Evolutionary conservation across 768 basidiomycete species (phyloP).

Genomic region (Tricholoma flavovirens): DNA sequence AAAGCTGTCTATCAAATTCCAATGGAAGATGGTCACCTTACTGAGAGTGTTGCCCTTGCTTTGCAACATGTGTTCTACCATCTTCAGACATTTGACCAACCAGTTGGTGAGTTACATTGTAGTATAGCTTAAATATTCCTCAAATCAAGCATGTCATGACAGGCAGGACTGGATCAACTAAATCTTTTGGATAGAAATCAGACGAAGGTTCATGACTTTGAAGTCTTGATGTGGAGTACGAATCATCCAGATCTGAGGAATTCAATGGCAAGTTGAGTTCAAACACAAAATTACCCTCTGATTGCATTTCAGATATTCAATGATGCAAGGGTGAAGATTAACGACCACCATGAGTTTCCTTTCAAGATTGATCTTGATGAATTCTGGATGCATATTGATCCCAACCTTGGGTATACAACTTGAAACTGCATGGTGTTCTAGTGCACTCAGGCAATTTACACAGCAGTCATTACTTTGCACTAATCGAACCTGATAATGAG

Average conservation of each 20-base stretch:
- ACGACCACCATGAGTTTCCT: constrained; percentile 98
- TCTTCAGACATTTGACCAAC: constrained; percentile 95
- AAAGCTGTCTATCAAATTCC: constrained; percentile 99
- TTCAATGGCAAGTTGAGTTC: constrained; percentile 49
- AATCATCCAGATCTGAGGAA: constrained; percentile 90
- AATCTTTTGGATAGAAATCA: constrained; percentile 99
- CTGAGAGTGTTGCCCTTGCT: constrained; percentile 91
- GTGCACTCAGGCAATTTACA: constrained; percentile 99
- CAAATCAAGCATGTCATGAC: constrained; percentile 5
- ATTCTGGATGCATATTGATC: constrained; percentile 78
- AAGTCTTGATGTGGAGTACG: constrained; percentile 82
- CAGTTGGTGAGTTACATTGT: constrained; percentile 64
- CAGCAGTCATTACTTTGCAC: constrained; percentile 97
- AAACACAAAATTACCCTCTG: neutral
- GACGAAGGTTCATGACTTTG: constrained; percentile 76
- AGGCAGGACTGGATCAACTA: constrained; percentile 97
- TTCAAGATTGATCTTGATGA: constrained; percentile 95
- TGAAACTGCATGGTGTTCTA: constrained; percentile 91
- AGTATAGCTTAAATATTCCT: neutral
- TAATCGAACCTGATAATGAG: constrained; percentile 95
- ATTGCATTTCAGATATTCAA: constrained; percentile 74
- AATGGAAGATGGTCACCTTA: constrained; percentile 90
- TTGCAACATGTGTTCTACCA: constrained; percentile 98
- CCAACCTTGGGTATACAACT: constrained; percentile 90
- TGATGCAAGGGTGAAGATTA: constrained; percentile 99